Percentiles rank a stretch among this genome's conserved stretches.
These are phyloP conservation scores for Colletotrichum nymphaeae DNA, from an alignment of 2,329 filamentous ascomycete genomes.

Conservation along the genomic window DNA sequence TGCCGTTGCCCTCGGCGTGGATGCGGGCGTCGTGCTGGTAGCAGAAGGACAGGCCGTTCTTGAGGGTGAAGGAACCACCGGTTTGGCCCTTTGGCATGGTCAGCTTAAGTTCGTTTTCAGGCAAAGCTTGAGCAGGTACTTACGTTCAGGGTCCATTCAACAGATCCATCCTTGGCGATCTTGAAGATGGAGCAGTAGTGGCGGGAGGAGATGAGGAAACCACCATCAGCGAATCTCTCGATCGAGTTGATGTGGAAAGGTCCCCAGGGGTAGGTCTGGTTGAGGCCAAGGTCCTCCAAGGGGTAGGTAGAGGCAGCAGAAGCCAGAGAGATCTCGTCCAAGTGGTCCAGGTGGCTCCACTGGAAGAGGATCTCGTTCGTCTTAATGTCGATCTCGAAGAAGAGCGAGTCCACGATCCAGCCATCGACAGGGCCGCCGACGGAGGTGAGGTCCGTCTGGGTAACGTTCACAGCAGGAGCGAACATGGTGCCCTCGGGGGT, in stretches of 20 bases:
- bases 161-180: slow-evolving; percentile 46
- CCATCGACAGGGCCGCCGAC: slow-evolving; percentile 38
- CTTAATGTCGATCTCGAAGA: slow-evolving; percentile 55
- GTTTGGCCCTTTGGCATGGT: slow-evolving; percentile 8
- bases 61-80: slow-evolving; percentile 30
- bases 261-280: slow-evolving; percentile 56
- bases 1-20: slow-evolving; percentile 36
- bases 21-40: slow-evolving; percentile 50
- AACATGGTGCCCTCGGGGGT: slow-evolving; percentile 54
- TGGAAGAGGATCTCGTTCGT: slow-evolving; percentile 51
- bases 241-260: slow-evolving; percentile 69
- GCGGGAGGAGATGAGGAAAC: slow-evolving; percentile 66
- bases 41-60: slow-evolving; percentile 44
- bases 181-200: slow-evolving; percentile 59
- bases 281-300: slow-evolving; percentile 40
- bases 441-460: slow-evolving; percentile 41
- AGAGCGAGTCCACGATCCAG: slow-evolving; percentile 49
- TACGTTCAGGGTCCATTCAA: slow-evolving; percentile 37
- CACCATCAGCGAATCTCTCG: slow-evolving; percentile 60
- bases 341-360: slow-evolving; percentile 53
- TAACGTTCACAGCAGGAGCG: slow-evolving; percentile 50
- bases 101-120: background rate
- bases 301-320: slow-evolving; percentile 32
- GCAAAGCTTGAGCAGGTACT: background rate
- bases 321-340: slow-evolving; percentile 15